Evolutionary conservation across 495 filamentous ascomycete genomes (phyloP).

Genomic region (Penicillium riverlandense): DNA sequence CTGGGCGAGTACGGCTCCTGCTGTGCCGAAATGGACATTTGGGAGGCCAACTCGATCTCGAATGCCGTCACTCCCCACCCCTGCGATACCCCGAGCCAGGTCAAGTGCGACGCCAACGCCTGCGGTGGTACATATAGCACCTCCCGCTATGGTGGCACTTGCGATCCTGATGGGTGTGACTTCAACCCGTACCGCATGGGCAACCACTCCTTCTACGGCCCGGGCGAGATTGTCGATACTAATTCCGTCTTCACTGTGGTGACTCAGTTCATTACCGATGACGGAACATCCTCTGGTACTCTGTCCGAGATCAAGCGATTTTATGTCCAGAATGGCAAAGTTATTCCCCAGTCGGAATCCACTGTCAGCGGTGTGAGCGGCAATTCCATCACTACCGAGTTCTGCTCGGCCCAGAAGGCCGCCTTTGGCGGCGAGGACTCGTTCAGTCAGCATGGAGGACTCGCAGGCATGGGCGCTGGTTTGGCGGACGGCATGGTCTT

Average conservation of each 20-base stretch:
- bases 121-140: constrained; percentile 43
- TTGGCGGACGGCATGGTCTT: constrained; percentile 59
- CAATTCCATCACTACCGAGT: constrained; percentile 41
- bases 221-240: constrained; percentile 53
- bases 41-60: constrained; percentile 56
- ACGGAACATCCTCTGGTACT: constrained; percentile 41
- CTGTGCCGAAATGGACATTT: constrained; percentile 68
- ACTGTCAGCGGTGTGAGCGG: constrained; percentile 35
- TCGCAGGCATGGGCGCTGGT: constrained; percentile 48
- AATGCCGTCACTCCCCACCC: constrained; percentile 55
- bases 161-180: constrained; percentile 69
- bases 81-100: constrained; percentile 45
- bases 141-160: constrained; percentile 42
- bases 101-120: constrained; percentile 47
- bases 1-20: constrained; percentile 52
- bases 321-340: constrained; percentile 60
- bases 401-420: too few species aligned
- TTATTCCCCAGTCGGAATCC: constrained; percentile 49
- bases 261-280: constrained; percentile 57
- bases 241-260: constrained; percentile 54
- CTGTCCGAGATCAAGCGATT: constrained; percentile 59
- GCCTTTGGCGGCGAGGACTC: too few species aligned
- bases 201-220: constrained; percentile 54
- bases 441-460: constrained; percentile 38
- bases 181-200: constrained; percentile 68